phyloP scores from a whole-genome alignment of 768 basidiomycete genomes.

The Podaxis rugospora region DNA sequence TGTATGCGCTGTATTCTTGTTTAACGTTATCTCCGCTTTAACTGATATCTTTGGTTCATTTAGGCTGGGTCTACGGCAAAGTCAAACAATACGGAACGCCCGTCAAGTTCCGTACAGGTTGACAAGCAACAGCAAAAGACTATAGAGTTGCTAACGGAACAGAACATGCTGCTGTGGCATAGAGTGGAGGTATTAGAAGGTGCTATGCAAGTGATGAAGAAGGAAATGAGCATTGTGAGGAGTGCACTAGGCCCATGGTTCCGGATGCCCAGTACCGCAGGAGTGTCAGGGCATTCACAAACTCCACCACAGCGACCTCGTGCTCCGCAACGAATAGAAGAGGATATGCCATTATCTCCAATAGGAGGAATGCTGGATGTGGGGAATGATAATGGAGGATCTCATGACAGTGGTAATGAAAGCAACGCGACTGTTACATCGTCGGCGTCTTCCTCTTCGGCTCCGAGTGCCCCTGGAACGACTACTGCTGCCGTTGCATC shows the following conservation, averaged over 20 bases:
- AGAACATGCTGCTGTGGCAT: conserved; percentile 61
- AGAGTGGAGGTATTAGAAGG: conserved; percentile 58
- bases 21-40: not conserved
- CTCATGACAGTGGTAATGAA: not conserved
- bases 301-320: conserved; percentile 1
- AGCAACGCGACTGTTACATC: not conserved
- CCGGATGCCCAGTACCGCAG: conserved; percentile 11
- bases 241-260: conserved; percentile 54
- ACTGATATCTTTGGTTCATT: not conserved
- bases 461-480: not conserved
- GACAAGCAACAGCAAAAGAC: conserved; percentile 1
- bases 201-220: conserved; percentile 42
- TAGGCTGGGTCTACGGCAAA: not conserved
- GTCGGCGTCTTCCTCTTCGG: not conserved
- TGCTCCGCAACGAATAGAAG: not conserved
- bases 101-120: not conserved
- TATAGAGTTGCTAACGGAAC: conserved; percentile 38
- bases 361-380: not conserved
- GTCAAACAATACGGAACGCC: not conserved
- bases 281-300: not conserved
- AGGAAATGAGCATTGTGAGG: conserved; percentile 54
- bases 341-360: not conserved
- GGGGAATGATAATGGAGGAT: not conserved
- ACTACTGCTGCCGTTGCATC: not conserved
- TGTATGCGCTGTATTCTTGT: not conserved